Base-by-base conservation (phyloP, 345 rosid genomes). In the Populus davidiana region DNA sequence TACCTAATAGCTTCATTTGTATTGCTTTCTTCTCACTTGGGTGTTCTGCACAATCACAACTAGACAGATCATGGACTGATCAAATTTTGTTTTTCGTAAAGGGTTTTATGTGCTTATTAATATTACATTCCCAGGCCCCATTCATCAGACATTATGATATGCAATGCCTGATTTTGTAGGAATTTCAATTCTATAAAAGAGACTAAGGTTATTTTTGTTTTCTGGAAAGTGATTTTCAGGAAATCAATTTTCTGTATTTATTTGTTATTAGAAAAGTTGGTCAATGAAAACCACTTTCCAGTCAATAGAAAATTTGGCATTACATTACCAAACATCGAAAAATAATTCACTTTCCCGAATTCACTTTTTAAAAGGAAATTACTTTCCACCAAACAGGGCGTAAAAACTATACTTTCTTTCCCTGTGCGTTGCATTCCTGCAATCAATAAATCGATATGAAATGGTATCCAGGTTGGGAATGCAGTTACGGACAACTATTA, bases 401-500 rank as follows among this genome's bases (percentile, higher is more conserved):
- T n/a, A n/a, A 4, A 3, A 21, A 9, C n/a, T n/a, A n/a, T 54
- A 8, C 3, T 63, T 8, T 20, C 10, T 64, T 2, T 0, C 14
- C 7, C 21, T 13, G 23, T 49, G 8, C 9, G 17, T 63, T 43
- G 16, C 69, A 18, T 50, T 67, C 7, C 35, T 31, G n/a, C 61
- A 63, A 68, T 27, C 38, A 14, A 16, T 16, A 31, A 61, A 27
- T 59, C 25, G 6, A 7, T 41, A n/a, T 36, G 44, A 13, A 38
- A 65, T 16, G 5, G 23, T 14, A 38, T 79, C 66, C 73, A 96
- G 99, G 98, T 96, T 20, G 98, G 99, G 41, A 96, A 96, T 81
- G 99, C 99, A 2, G 99, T 94, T 29, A 96, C 96, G 21, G 97
- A 96, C 80, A 91, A 89, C 79, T 92, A 94, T 81, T 92, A 91